phyloP scores from a whole-genome alignment of 2,329 filamentous ascomycete genomes.

The Aspergillus uvarum region DNA sequence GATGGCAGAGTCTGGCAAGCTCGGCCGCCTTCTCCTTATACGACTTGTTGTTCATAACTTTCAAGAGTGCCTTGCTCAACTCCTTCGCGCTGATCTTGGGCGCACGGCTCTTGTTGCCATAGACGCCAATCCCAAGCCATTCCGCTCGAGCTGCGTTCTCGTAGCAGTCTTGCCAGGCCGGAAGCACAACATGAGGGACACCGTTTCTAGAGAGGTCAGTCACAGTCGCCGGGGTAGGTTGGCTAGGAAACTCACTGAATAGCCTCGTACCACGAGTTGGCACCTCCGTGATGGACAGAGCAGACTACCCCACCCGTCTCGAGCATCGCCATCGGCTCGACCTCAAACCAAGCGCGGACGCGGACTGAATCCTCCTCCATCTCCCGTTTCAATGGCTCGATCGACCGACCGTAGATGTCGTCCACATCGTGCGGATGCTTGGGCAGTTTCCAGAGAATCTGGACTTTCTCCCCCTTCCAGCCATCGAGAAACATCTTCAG shows the following conservation, averaged over 20 bases:
- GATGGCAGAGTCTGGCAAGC: conserved; percentile 19
- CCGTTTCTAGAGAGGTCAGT: conserved; percentile 33
- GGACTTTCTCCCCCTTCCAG: conserved; percentile 24
- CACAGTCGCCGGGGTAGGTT: neutral
- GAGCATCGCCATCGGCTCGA: conserved; percentile 39
- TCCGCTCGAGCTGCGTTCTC: conserved; percentile 45
- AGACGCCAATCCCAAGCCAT: conserved; percentile 43
- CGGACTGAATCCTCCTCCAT: conserved; percentile 35
- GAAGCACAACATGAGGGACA: conserved; percentile 47
- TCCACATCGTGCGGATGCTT: conserved; percentile 24
- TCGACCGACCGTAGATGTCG: conserved; percentile 22
- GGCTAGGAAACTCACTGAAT: conserved; percentile 34
- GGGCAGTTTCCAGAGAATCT: conserved; percentile 44
- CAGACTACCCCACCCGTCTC: conserved; percentile 40
- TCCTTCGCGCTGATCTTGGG: conserved; percentile 33
- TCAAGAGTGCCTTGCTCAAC: conserved; percentile 28
- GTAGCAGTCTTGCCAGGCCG: conserved; percentile 48
- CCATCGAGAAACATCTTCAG: conserved; percentile 39
- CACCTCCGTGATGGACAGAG: conserved; percentile 48
- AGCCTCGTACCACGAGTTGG: conserved; percentile 49
- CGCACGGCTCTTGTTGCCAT: conserved; percentile 34
- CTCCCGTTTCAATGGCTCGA: conserved; percentile 23
- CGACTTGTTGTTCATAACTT: conserved; percentile 20
- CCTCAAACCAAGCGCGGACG: conserved; percentile 45
- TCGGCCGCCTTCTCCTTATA: conserved; percentile 20